These are phyloP conservation scores for Chaetomium fimeti DNA, from an alignment of 495 filamentous ascomycete genomes.

Conservation along the genomic window DNA sequence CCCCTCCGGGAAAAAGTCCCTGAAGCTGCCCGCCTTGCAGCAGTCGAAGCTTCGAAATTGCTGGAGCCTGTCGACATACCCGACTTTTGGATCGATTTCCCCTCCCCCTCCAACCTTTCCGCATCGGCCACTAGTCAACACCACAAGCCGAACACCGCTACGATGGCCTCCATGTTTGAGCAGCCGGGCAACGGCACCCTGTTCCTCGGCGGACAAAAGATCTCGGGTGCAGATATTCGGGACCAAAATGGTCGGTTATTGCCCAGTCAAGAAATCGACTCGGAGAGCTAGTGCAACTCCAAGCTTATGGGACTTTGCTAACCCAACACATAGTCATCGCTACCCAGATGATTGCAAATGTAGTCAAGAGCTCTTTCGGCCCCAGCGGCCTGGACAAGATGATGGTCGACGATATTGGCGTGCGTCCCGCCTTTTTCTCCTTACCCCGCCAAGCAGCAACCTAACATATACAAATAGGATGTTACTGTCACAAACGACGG, in stretches of 20 bases:
- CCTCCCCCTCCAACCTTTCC: constrained; percentile 1
- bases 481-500: constrained; percentile 99
- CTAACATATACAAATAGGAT: constrained; percentile 62
- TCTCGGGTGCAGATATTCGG: constrained; percentile 89
- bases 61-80: constrained; percentile 32
- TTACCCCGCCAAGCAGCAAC: constrained; percentile 17
- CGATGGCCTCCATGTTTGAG: constrained; percentile 87
- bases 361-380: constrained; percentile 97
- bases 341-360: constrained; percentile 96
- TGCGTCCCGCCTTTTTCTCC: constrained; percentile 45
- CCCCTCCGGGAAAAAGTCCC: constrained; percentile 38
- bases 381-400: constrained; percentile 98
- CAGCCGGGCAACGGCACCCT: constrained; percentile 84
- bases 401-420: constrained; percentile 99
- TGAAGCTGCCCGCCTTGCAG: constrained; percentile 28
- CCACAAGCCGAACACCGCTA: constrained; percentile 23
- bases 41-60: constrained; percentile 32
- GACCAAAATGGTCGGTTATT: constrained; percentile 81
- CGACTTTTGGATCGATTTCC: constrained; percentile 18
- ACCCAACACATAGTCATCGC: constrained; percentile 67
- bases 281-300: constrained; percentile 2
- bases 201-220: constrained; percentile 91
- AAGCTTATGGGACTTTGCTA: constrained; percentile 23
- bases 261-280: neutral
- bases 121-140: constrained; percentile 11